A percentile compares a stretch with the other conserved stretches of the same genome.
phyloP scores from a whole-genome alignment of 192 early-diverging fungal species.

The Oehlia diaphana region DNA sequence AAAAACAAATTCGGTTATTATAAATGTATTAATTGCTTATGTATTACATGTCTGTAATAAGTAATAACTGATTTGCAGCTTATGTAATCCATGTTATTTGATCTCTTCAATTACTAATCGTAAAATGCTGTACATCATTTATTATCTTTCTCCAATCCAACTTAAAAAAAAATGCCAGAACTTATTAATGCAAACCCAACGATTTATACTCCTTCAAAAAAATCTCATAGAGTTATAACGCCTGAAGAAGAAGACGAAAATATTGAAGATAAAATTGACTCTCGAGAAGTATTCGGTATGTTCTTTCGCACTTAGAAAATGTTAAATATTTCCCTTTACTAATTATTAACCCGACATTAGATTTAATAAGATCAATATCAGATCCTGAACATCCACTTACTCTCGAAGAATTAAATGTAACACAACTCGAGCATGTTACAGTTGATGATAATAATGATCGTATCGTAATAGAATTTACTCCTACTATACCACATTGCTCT shows the following conservation, averaged over 20 bases:
- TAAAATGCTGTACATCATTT: no score
- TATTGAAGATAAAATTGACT: constrained; percentile 74
- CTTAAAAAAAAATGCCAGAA: neutral
- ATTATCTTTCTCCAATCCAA: no score
- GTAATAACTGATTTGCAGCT: no score
- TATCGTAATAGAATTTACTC: constrained; percentile 86
- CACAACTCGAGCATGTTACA: constrained; percentile 79
- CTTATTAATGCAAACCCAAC: constrained; percentile 74
- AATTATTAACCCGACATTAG: constrained; percentile 31
- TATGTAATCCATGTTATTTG: no score
- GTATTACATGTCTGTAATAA: no score
- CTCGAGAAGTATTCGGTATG: constrained; percentile 85
- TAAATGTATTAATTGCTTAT: no score
- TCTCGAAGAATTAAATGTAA: constrained; percentile 95
- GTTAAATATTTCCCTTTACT: no score
- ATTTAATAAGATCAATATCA: constrained; percentile 93
- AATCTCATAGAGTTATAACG: constrained; percentile 38
- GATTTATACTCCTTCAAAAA: constrained; percentile 67
- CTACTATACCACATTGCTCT: constrained; percentile 98
- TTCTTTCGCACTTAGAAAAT: neutral
- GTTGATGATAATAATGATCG: constrained; percentile 71
- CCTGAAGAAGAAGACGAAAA: constrained; percentile 74
- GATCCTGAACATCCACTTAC: constrained; percentile 99
- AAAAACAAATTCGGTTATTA: no score
- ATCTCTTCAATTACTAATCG: no score